Percentiles rank a stretch among this genome's conserved stretches.
phyloP scores from a whole-genome alignment of 345 rosid species.

The Heritiera fomes region DNA sequence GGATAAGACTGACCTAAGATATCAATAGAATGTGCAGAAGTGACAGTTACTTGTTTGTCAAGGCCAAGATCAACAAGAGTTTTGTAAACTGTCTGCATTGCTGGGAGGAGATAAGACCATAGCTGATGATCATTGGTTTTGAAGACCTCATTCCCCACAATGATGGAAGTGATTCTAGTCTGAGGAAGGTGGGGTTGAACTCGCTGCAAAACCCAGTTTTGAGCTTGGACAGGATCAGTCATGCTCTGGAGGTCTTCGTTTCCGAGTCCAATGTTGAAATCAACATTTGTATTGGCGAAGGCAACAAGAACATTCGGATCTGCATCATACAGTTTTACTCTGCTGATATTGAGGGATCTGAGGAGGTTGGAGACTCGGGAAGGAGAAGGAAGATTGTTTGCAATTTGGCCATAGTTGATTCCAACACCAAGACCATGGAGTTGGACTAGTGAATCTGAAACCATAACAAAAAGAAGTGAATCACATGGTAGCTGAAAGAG shows the following conservation, averaged over 20 bases:
- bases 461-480: neutral
- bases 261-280: slow-evolving; percentile 72
- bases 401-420: slow-evolving; percentile 93
- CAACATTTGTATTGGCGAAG: slow-evolving; percentile 66
- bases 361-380: slow-evolving; percentile 58
- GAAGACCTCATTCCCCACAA: slow-evolving; percentile 83
- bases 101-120: slow-evolving; percentile 60
- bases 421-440: slow-evolving; percentile 51
- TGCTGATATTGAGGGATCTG: slow-evolving; percentile 59
- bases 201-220: slow-evolving; percentile 67
- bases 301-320: slow-evolving; percentile 76
- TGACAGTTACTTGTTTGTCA: slow-evolving; percentile 62
- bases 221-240: slow-evolving; percentile 62
- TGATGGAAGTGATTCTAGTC: slow-evolving; percentile 61
- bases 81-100: slow-evolving; percentile 60
- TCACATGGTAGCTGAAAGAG: neutral
- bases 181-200: slow-evolving; percentile 58
- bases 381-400: slow-evolving; percentile 82
- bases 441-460: slow-evolving; percentile 16
- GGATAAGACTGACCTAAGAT: slow-evolving; percentile 62
- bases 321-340: slow-evolving; percentile 81
- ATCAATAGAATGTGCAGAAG: slow-evolving; percentile 67
- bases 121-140: slow-evolving; percentile 38
- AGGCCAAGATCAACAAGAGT: slow-evolving; percentile 59
- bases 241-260: slow-evolving; percentile 57